Percentiles rank a stretch among this genome's conserved stretches.
phyloP scores from a whole-genome alignment of 768 basidiomycete species.

The Porphyrellus cyaneotinctus region DNA sequence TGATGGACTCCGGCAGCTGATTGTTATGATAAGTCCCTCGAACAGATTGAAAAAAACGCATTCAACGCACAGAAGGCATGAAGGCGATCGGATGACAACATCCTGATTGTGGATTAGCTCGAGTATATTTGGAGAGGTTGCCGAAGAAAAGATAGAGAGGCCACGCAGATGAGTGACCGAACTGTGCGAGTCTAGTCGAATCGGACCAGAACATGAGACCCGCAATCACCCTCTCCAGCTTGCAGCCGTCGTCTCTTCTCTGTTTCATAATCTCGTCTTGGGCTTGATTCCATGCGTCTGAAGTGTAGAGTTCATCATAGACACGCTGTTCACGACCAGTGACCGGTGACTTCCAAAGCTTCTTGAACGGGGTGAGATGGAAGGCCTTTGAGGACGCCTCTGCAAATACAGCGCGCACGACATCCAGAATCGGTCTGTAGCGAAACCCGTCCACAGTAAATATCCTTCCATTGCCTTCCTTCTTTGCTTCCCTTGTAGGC shows the following conservation, averaged over 20 bases:
- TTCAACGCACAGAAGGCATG: conserved; percentile 16
- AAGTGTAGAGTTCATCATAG: not conserved
- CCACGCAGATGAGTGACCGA: conserved; percentile 16
- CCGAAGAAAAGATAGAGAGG: not conserved
- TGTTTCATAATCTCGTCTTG: no score
- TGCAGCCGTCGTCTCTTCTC: not conserved
- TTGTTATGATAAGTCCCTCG: not conserved
- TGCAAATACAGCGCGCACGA: not conserved
- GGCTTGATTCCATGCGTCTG: not conserved
- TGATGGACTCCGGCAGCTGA: not conserved
- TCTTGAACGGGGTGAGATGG: not conserved
- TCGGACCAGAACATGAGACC: conserved; percentile 17
- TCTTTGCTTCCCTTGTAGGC: not conserved
- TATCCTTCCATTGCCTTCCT: not conserved
- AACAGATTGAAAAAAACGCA: not conserved
- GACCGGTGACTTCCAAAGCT: not conserved
- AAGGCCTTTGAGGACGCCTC: not conserved
- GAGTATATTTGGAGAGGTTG: conserved; percentile 5
- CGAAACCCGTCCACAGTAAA: not conserved
- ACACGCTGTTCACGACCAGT: not conserved
- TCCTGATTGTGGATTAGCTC: not conserved
- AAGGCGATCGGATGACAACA: conserved; percentile 23
- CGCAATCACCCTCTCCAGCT: conserved; percentile 9
- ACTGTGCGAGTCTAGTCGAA: conserved; percentile 8
- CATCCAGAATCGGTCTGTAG: not conserved